Percentiles rank a stretch among this genome's conserved stretches.
These are phyloP conservation scores for Ganoderma meredithae DNA, from an alignment of 1,284 basidiomycete genomes.

Conservation along the genomic window DNA sequence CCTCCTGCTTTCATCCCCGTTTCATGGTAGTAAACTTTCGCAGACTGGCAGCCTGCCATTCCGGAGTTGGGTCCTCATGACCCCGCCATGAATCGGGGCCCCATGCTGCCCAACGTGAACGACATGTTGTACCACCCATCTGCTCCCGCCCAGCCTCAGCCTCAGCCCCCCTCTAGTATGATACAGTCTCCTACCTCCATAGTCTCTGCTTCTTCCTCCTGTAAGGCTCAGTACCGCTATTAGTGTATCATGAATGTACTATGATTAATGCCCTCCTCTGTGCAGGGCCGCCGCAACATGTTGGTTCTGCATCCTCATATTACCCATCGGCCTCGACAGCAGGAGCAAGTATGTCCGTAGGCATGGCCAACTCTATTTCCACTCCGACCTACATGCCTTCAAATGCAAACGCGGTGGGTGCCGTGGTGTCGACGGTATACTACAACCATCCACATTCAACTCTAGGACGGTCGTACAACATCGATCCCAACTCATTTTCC, in stretches of 20 bases:
- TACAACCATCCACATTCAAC: constrained; percentile 33
- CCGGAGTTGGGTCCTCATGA: constrained; percentile 48
- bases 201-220: constrained; percentile 48
- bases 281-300: constrained; percentile 52
- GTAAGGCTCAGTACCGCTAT: constrained; percentile 78
- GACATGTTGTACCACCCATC: constrained; percentile 48
- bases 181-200: constrained; percentile 45
- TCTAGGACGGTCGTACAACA: constrained; percentile 38
- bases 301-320: constrained; percentile 35
- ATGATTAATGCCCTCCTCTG: constrained; percentile 71
- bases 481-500: constrained; percentile 27
- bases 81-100: constrained; percentile 44
- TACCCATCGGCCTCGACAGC: constrained; percentile 29
- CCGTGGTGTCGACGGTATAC: constrained; percentile 13
- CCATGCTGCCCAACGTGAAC: constrained; percentile 45
- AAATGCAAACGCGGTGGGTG: constrained; percentile 2
- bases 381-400: constrained; percentile 26
- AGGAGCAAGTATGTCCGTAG: constrained; percentile 26
- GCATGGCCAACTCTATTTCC: constrained; percentile 28
- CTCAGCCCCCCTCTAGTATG: constrained; percentile 43
- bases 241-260: constrained; percentile 72
- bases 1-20: constrained; percentile 31
- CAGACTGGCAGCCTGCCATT: constrained; percentile 45
- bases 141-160: constrained; percentile 40
- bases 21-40: constrained; percentile 39